Evolutionary conservation across 352 stramenopile species (phyloP), one percentile per base, ranked within the genome.

Genomic region (Aphanomyces astaci): DNA sequence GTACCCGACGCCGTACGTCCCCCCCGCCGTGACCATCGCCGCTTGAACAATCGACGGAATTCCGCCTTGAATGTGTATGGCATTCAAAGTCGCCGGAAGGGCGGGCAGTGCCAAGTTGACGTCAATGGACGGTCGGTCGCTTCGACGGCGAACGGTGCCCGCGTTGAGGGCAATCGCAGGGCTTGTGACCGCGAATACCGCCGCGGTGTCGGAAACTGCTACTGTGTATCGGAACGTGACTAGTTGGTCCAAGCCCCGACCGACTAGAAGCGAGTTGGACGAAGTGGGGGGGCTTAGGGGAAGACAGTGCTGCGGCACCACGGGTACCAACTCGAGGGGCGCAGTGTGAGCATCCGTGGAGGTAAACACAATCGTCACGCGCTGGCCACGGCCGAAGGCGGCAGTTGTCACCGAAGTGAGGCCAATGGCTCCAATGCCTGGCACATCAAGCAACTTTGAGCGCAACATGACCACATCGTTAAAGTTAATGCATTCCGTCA

Each of bases 221-320:
- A 92, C 72, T 0, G 62, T 45, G 36, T 89, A 92, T n/a, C 86
- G 81, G 48, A 92, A 92, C 4, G 78, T 72, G 32, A 87, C 64
- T 7, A 76, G 59, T 1, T 46, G 75, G 30, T 89, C 80, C 0
- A 71, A 77, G 15, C 66, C 75, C 66, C 75, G 72, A 2, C 75
- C 59, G 0, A 87, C 43, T 0, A 89, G 45, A n/a, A 66, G 48
- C 51, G 81, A 74, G 22, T 71, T 25, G 0, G 73, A 75, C n/a
- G 73, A 68, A n/a, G n/a, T 0, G 64, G 51, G 19, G 84, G 79
- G 1, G 81, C 32, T 13, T 89, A 62, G 31, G 84, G 79, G 0
- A 75, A 71, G 36, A n/a, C 84, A 92, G 1, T 87, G 73, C n/a
- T 88, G 81, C 0, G 80, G 82, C 0, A 79, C 49, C 0, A 71